Evolutionary conservation across 371 early-diverging fungal species (phyloP), one percentile per base, ranked within the genome.

Genomic region (Enterocytospora artemiae): DNA sequence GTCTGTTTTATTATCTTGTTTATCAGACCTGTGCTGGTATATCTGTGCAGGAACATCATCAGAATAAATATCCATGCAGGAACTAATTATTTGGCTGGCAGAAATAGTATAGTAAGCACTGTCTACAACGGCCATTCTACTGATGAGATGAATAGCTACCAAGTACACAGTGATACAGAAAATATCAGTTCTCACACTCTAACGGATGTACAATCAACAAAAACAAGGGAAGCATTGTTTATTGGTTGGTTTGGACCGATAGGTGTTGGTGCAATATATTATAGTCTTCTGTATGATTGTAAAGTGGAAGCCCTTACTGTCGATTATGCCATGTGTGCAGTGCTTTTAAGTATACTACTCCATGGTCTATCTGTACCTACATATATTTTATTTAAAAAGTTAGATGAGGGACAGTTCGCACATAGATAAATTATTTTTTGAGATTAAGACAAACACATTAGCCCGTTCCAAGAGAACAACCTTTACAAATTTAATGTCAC

Each of bases 201-300:
- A n/a, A n/a, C n/a, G n/a, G n/a, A n/a, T n/a, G n/a, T n/a, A n/a
- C n/a, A n/a, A n/a, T n/a, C n/a, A n/a, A n/a, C n/a, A n/a, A 77
- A 81, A 28, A 86, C 79, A 0, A 83, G 78, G 51, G 90, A 92
- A 71, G 89, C 88, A 0, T 70, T 89, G 1, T 91, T 91, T 74
- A 85, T 87, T 25, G 94, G 94, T 0, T 92, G 89, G 89, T 93
- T 91, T 72, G 94, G 92, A 1, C 94, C 94, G 0, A 86, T 93
- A 52, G 93, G 93, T 12, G 85, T 85, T 18, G 84, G 80, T 49
- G 91, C 93, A 0, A 77, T 93, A 1, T 93, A 76, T 59, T 77
- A 69, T 43, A 59, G 61, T 44, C 31, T 73, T 24, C 43, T 73
- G 32, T 60, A 60, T n/a, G 73, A 73, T 48, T 55, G 32, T 3